Conservation (phyloP, 352 stramenopile genomes). For the Globisporangium recalcitrans region DNA sequence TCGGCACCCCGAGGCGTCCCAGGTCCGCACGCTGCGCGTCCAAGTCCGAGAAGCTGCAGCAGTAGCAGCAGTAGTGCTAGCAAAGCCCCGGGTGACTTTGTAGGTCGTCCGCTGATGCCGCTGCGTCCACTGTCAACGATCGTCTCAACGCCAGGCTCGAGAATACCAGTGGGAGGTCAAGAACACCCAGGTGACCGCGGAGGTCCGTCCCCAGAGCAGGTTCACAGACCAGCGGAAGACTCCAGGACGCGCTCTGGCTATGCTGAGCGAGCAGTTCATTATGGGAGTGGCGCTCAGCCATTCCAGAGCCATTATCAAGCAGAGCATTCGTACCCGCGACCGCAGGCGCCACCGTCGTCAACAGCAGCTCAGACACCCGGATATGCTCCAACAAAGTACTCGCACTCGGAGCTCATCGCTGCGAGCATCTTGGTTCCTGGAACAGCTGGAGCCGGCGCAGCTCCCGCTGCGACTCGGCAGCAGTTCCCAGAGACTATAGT, state of each 20-base stretch:
- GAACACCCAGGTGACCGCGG: not conserved
- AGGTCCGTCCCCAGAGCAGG: slow-evolving; percentile 1
- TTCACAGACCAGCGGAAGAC: not conserved
- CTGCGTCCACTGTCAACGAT: slow-evolving; percentile 11
- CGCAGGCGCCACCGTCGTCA: not conserved
- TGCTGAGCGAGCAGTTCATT: not conserved
- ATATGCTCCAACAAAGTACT: slow-evolving; percentile 10
- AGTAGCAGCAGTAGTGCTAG: not conserved
- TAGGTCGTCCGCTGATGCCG: not conserved
- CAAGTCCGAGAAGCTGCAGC: not conserved
- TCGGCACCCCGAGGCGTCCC: not conserved
- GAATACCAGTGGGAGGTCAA: slow-evolving; percentile 1
- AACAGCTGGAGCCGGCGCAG: not conserved
- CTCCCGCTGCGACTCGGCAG: not conserved
- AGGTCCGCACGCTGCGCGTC: not conserved
- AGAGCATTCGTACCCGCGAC: not conserved
- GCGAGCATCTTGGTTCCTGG: slow-evolving; percentile 9
- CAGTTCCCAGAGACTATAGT: not conserved
- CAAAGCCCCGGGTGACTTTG: not conserved
- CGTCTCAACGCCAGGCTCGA: slow-evolving; percentile 1
- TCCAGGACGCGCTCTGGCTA: not conserved
- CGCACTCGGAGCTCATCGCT: slow-evolving; percentile 13
- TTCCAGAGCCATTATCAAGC: not conserved
- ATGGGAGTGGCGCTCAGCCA: not conserved
- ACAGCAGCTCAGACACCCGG: not conserved